A percentile compares a stretch with the other conserved stretches of the same genome.
Conservation (phyloP, 2,329 filamentous ascomycete genomes). For the Aspergillus sp. region DNA sequence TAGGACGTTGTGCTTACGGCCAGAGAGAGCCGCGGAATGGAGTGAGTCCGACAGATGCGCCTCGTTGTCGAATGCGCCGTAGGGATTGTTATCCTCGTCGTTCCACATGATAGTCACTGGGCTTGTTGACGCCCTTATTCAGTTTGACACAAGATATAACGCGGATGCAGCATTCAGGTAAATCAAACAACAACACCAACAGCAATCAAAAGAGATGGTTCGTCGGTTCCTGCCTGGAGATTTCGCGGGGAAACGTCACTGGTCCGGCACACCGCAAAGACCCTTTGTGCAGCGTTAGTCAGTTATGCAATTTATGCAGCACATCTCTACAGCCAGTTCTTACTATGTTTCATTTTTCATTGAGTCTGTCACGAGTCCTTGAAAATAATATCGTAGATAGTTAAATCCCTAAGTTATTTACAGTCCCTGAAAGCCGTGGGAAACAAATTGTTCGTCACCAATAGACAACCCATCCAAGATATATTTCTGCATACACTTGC, state of each 20-base stretch:
- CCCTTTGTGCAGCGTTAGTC: not conserved
- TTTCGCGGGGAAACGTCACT: constrained; percentile 4
- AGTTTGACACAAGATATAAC: not conserved
- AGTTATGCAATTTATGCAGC: not conserved
- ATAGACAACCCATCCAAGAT: too few relatives aligned
- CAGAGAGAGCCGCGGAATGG: constrained; percentile 47
- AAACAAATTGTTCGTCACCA: too few relatives aligned
- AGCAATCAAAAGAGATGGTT: not conserved
- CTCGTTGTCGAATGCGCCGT: constrained; percentile 88
- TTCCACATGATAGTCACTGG: constrained; percentile 71
- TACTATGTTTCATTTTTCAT: too few relatives aligned
- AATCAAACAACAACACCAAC: not conserved
- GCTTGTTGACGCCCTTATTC: constrained; percentile 6
- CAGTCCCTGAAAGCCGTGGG: too few relatives aligned
- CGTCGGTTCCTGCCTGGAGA: constrained; percentile 1
- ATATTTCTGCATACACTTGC: too few relatives aligned
- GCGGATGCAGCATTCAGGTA: not conserved
- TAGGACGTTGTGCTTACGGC: constrained; percentile 43
- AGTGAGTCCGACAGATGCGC: constrained; percentile 64
- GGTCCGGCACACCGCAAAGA: not conserved
- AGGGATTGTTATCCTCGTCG: constrained; percentile 98
- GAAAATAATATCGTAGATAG: too few relatives aligned
- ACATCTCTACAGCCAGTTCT: too few relatives aligned
- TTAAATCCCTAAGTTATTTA: too few relatives aligned
- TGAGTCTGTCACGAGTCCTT: too few relatives aligned